Evolutionary conservation across 305 asterid genomes (phyloP), one percentile per base, ranked within the genome.

Genomic region (Rubia tinctorum): DNA sequence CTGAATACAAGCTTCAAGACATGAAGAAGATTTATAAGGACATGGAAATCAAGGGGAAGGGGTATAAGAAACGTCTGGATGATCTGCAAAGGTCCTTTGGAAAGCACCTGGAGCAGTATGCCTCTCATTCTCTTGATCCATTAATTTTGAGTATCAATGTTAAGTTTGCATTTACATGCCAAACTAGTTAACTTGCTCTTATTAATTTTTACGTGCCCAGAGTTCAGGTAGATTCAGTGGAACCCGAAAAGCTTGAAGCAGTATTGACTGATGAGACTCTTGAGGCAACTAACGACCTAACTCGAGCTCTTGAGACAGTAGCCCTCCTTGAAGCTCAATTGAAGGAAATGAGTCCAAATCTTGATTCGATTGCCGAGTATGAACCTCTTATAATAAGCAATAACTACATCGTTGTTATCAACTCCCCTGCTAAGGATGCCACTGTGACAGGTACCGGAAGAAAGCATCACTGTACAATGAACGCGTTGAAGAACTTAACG

Each of bases 261-360:
- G 75, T 89, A 66, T 51, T 92, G 68, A 76, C 86, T 42, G 99
- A 91, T 77, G 88, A 44, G 81, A 68, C 90, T 78, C 93, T 91
- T 76, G 82, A 66, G 68, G 86, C 85, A 71, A 66, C 82, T 73
- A 83, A 80, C 79, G 93, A 85, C 76, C 94, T 92, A 78, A 88
- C 84, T 82, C 82, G 83, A 78, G 91, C 91, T 74, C 90, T 95
- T 61, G 98, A 91, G 84, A 89, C 77, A 88, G 93, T 92, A 84
- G 87, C 91, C 18, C 90, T 95, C 73, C 90, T 95, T 71, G 97
- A 92, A 76, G 97, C 97, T 75, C 98, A 92, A 85, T 79, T 92
- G 83, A 91, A 91, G 79, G 99, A 95, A 79, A 87, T 92, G 95
- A 95, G 84, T 78, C 99, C 99, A 34, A 95, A 95, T 85, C 98